These are phyloP conservation scores for Baorangia bicolor DNA, from an alignment of 768 basidiomycete genomes.

Conservation along the genomic window DNA sequence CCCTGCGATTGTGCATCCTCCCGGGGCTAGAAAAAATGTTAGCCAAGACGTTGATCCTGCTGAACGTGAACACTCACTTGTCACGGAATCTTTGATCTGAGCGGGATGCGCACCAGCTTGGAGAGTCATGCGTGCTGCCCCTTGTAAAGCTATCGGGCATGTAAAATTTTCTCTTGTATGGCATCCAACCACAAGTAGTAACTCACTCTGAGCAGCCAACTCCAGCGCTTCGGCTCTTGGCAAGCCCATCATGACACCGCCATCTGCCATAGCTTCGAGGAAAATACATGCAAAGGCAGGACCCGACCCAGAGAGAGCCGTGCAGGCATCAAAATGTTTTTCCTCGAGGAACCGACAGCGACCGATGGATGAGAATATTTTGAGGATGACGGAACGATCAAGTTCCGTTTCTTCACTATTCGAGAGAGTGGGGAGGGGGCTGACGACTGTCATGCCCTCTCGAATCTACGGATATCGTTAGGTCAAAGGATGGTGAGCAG, in stretches of 20 bases:
- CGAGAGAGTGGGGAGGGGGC: constrained; percentile 56
- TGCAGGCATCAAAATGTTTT: constrained; percentile 98
- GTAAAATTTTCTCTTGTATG: neutral
- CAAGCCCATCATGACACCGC: constrained; percentile 99
- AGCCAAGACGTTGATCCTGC: neutral
- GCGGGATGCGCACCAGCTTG: constrained; percentile 91
- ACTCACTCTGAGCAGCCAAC: constrained; percentile 90
- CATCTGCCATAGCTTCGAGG: constrained; percentile 98
- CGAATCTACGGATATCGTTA: constrained; percentile 64
- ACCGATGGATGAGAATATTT: constrained; percentile 97
- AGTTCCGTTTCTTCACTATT: constrained; percentile 45
- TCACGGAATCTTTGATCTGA: constrained; percentile 95
- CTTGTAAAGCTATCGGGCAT: constrained; percentile 73
- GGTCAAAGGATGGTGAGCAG: neutral
- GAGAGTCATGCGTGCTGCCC: constrained; percentile 93
- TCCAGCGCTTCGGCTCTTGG: constrained; percentile 93
- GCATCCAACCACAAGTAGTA: neutral
- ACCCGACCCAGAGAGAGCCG: constrained; percentile 92
- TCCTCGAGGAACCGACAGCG: constrained; percentile 95
- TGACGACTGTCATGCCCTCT: constrained; percentile 97
- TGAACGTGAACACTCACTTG: constrained; percentile 57
- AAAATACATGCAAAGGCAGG: constrained; percentile 97
- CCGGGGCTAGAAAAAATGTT: constrained; percentile 67
- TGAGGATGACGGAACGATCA: constrained; percentile 73
- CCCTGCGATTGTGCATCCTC: constrained; percentile 98